A percentile compares a stretch with the other conserved stretches of the same genome.
Evolutionary conservation across 495 filamentous ascomycete species (phyloP).

Genomic region (Cladorrhinum samala): DNA sequence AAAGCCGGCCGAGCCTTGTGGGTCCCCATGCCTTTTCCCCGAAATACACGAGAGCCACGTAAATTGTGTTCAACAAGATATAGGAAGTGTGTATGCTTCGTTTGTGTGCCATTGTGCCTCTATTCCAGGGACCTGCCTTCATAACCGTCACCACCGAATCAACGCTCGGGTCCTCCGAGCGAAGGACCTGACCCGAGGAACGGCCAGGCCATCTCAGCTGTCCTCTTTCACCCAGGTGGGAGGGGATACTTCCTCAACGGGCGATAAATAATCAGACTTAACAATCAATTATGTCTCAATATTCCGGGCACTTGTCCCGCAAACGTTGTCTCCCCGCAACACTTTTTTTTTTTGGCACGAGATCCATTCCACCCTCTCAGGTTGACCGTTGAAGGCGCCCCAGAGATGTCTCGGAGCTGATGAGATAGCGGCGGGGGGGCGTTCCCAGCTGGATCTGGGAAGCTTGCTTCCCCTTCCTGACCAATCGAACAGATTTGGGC

Average conservation of each 20-base stretch:
- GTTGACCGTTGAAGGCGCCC: background rate
- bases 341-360: no score
- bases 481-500: background rate
- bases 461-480: background rate
- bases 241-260: background rate
- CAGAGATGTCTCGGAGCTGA: background rate
- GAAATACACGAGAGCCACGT: no score
- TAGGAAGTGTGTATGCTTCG: no score
- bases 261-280: background rate
- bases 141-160: background rate
- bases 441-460: background rate
- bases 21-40: no score
- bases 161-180: background rate
- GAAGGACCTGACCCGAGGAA: background rate
- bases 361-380: background rate
- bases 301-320: background rate
- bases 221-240: background rate
- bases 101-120: no score
- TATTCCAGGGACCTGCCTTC: no score
- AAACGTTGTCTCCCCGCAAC: background rate
- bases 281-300: background rate
- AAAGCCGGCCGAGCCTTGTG: no score
- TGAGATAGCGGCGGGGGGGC: background rate
- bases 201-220: background rate
- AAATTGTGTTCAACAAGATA: no score